Base-by-base conservation (phyloP, 1,284 basidiomycete genomes). In the Apiotrichum sp. region DNA sequence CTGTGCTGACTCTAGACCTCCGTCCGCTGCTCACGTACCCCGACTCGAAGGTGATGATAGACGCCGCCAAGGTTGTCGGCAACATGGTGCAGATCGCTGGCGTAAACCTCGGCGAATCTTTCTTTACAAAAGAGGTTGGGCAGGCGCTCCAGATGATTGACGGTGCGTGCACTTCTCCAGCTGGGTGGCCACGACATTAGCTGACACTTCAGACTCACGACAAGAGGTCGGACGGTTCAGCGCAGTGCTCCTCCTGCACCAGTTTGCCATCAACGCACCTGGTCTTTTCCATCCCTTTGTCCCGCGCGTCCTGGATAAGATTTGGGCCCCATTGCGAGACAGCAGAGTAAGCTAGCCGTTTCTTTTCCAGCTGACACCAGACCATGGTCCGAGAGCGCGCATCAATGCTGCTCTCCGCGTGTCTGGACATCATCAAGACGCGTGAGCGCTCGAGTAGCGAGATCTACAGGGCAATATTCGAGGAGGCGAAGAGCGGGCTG, bases 221-320 rank as follows among this genome's bases (percentile, higher is more conserved):
- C 71, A 75, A 58, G 75, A 77, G 53, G 70, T 73, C 6, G 67
- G 70, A 22, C 62, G 75, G n/a, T 76, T 76, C 63, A 66, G 69
- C 47, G 72, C 71, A 3, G 71, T 77, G 1, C 82, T 97, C 47
- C 87, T 96, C 53, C 77, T 96, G 42, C 92, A 93, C 75, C 91
- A 95, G 73, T 81, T 98, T 47, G 92, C 93, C 1, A 81, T 84
- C 38, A 87, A 92, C 69, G 91, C 87, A 61, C 87, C 89, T 0
- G 84, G 80, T 10, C 86, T 92, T 67, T 93, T 95, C 73, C 85
- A 92, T 66, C 83, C 87, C 1, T 88, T 91, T 72, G 89, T 96
- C 33, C 82, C 83, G 50, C 81, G 88, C 39, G 87, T 95, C 6
- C 86, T 97, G 51, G 90, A 93, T 69, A 92, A 91, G 75, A 89